phyloP scores from a whole-genome alignment of 441 rosid genomes.

The Breynia disticha region DNA sequence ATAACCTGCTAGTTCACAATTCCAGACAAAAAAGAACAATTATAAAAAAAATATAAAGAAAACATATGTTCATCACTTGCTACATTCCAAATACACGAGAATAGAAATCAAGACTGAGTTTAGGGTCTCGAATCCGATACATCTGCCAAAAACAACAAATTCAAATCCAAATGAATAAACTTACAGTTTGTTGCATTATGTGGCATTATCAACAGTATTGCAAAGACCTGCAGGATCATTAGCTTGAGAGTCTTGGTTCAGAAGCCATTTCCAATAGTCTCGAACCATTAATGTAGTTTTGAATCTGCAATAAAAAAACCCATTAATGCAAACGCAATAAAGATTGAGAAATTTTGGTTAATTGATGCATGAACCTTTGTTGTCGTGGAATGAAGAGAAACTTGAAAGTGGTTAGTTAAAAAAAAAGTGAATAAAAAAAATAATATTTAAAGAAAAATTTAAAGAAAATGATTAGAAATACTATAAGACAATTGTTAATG shows the following conservation, averaged over 20 bases:
- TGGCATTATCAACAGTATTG: conserved; percentile 51
- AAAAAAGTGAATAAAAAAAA: too few species aligned
- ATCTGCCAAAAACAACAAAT: conserved; percentile 32
- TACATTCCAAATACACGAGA: conserved; percentile 90
- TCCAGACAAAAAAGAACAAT: neutral
- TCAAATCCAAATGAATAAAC: neutral
- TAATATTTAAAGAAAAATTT: too few species aligned
- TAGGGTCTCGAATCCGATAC: conserved; percentile 89
- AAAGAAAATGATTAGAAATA: too few species aligned
- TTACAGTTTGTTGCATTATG: conserved; percentile 92
- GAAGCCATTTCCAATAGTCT: conserved; percentile 59
- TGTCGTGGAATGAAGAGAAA: too few species aligned
- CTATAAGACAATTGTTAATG: too few species aligned
- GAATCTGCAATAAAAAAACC: conserved; percentile 25
- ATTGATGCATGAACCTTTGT: too few species aligned
- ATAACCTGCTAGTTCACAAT: neutral
- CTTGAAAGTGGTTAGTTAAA: too few species aligned
- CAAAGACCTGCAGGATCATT: conserved; percentile 79
- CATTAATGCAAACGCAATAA: too few species aligned
- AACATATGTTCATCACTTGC: conserved; percentile 56
- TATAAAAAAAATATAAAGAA: neutral
- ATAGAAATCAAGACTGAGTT: conserved; percentile 77
- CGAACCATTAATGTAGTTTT: conserved; percentile 14
- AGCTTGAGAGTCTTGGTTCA: conserved; percentile 56
- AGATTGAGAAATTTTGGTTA: too few species aligned